Evolutionary conservation across 371 early-diverging fungal species (phyloP), one percentile per base, ranked within the genome.

Genomic region (Amoeboradix gromovi): DNA sequence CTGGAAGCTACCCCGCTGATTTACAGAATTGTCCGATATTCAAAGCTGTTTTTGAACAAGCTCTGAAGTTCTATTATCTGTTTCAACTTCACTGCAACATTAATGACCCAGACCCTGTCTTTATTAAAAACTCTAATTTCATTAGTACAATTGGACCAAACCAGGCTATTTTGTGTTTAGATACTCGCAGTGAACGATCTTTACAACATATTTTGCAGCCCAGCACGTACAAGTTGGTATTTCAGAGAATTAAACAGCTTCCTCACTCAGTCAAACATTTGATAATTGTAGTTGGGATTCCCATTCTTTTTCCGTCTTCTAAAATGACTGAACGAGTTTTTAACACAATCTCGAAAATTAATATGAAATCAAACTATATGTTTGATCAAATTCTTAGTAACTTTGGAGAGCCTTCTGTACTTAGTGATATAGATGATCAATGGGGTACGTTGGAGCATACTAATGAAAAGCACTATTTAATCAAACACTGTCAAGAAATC

Each of bases 11-110:
- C 74, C 90, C 90, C 0, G 85, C 83, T 66, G 81, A 84, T 30
- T 80, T 88, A 73, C 85, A 83, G 70, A 72, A 79, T 70, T 83
- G 84, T 69, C 75, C 69, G 68, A 77, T 80, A 31, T 78, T 85
- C 75, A 75, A 78, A 48, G 79, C 78, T 73, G 78, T 86, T 69
- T 80, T 78, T 66, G 78, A 79, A 27, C 76, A 81, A 66, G 90
- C 89, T 1, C 78, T 80, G 66, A 83, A 85, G n/a, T 88, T 86
- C 78, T 90, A 85, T 76, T 81, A 86, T 31, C 75, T 87, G 66
- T 91, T 86, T 79, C 91, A 91, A 74, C 86, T 86, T 0, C 91
- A 90, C 75, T 86, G 86, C 1, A 87, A 83, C 0, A 74, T 77
- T 32, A 73, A 77, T 27, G 85, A 84, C 1, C 73, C 76, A 1